Base-by-base conservation (phyloP, 2,329 filamentous ascomycete species). In the Chalaropsis thielavioides region DNA sequence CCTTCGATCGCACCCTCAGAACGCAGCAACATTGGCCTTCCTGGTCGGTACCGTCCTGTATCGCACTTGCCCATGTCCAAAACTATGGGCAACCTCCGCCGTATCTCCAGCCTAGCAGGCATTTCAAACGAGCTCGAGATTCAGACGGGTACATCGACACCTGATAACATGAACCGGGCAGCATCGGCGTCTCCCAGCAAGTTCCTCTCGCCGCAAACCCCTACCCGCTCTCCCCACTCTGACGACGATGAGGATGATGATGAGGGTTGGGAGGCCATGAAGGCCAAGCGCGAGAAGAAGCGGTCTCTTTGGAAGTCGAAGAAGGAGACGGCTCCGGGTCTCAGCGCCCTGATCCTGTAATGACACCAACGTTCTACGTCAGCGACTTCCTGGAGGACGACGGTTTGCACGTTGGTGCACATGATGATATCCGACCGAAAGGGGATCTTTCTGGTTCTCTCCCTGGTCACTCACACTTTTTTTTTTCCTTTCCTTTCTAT, bases 1-100 rank as follows among this genome's bases (percentile, higher is more conserved):
- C 85, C 91, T 0, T 97, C 92, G 0, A 95, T 99, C 69, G 92
- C 94, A 1, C 94, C 94, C 0, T 96, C 90, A 4, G 94, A 97
- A 76, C 87, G 94, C 68, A 97, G 92, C 79, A 97, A 95, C 73
- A 79, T 96, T 68, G 94, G 94, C 17, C 81, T 95, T 63, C 91
- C 94, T 8, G 87, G 90, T 40, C 85, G 94, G 56, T 99, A 99
- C 76, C 84, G 94, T 58, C 91, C 94, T 1, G 92, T 97, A 0
- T 91, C 89, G 0, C 86, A 87, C 51, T 78, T 81, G 64, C 79
- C 77, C 6, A 70, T 65, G 71, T 75, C 56, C 68, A 72, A 44
- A 38, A 70, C 19, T 73, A 56, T 22, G 19, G 40, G 66, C 44
- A 44, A 67, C 17, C 60, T 66, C 15, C 51, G 65, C 17, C 43